A percentile compares a stretch with the other conserved stretches of the same genome.
Conservation (phyloP, 2,329 filamentous ascomycete genomes). For the Fusarium devonianum region DNA sequence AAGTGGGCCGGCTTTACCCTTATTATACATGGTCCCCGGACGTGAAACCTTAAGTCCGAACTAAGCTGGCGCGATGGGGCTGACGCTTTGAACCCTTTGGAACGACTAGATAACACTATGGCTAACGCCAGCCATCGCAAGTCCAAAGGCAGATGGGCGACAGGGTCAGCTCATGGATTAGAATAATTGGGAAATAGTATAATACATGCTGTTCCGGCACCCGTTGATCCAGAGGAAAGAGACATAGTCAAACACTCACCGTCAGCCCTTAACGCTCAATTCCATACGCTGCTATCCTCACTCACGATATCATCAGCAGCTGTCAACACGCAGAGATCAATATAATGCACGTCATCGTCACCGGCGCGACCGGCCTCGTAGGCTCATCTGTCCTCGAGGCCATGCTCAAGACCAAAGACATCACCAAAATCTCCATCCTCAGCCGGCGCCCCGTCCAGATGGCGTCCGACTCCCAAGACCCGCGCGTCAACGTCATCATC, state of each 20-base stretch:
- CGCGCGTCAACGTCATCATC: slow-evolving; percentile 69
- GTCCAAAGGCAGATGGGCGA: not conserved
- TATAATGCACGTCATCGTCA: slow-evolving; percentile 70
- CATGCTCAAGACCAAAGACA: slow-evolving; percentile 61
- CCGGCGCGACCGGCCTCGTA: slow-evolving; percentile 72
- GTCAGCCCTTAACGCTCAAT: too few relatives aligned
- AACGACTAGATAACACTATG: too few relatives aligned
- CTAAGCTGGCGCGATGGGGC: not conserved
- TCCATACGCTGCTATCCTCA: too few relatives aligned
- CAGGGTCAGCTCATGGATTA: too few relatives aligned
- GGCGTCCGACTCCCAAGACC: slow-evolving; percentile 63
- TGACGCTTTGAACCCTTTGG: not conserved
- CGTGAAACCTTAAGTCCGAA: slow-evolving; percentile 4
- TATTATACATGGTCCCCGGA: not conserved
- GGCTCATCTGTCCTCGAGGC: slow-evolving; percentile 67
- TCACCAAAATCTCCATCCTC: slow-evolving; percentile 73
- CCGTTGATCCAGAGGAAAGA: too few relatives aligned
- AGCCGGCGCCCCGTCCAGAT: slow-evolving; percentile 70
- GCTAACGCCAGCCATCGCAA: slow-evolving; percentile 19
- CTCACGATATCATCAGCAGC: too few relatives aligned
- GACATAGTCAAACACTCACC: not conserved
- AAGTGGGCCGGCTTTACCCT: not conserved
- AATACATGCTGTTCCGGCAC: too few relatives aligned
- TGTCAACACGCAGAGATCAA: not conserved
- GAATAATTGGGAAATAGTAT: too few relatives aligned